phyloP scores from a whole-genome alignment of 73 alveolate species.

The Paramecium biaurelia region DNA sequence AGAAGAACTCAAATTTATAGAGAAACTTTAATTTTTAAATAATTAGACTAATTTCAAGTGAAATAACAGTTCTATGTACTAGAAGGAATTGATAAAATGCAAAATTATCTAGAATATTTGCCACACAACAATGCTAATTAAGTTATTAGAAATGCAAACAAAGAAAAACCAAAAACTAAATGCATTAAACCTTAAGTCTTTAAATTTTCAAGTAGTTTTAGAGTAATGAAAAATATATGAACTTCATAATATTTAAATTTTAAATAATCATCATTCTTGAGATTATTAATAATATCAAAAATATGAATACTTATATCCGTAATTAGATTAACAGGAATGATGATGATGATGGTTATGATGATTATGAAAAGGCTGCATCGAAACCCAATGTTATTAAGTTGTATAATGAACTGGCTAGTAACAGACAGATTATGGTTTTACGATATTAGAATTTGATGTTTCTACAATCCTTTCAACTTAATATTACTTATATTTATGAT shows the following conservation, averaged over 20 bases:
- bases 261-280: neutral
- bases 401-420: neutral
- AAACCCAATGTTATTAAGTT: neutral
- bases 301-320: neutral
- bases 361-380: neutral
- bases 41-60: neutral
- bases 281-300: neutral
- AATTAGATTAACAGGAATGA: neutral
- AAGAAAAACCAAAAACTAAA: neutral
- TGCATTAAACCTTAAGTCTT: neutral
- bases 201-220: neutral
- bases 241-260: neutral
- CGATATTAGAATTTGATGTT: neutral
- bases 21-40: neutral
- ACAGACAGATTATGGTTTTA: neutral
- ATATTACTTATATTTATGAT: neutral
- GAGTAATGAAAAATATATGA: neutral
- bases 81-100: neutral
- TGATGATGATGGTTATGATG: neutral
- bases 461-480: neutral
- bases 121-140: neutral
- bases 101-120: neutral
- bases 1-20: neutral
- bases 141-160: neutral
- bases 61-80: neutral